Evolutionary conservation across 192 early-diverging fungal genomes (phyloP), one percentile per base, ranked within the genome.

Genomic region (Mortierella hygrophila): DNA sequence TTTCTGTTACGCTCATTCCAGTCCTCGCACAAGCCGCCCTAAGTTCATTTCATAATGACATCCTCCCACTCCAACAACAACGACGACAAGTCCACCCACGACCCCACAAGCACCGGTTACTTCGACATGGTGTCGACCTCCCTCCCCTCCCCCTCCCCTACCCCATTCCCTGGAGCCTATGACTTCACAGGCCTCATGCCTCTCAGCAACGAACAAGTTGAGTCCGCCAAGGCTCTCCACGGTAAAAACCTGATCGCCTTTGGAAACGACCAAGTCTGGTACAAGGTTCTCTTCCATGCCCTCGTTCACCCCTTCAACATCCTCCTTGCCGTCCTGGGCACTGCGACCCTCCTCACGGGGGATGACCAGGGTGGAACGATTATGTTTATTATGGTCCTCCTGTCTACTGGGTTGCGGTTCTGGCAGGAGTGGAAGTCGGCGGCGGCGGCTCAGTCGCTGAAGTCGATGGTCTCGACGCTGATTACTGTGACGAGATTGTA

Each of bases 241-340:
- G 82, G 82, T 20, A 85, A 85, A 42, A 85, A 85, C 42, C 42
- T 79, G 38, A 74, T 85, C 49, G 65, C 38, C 0, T 72, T 78
- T 49, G 77, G 68, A 3, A 74, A 85, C 52, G 77, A 85, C 4
- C 68, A 55, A 70, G 65, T 47, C 35, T 85, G 86, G 85, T 89
- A 88, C 73, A 87, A 65, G 20, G n/a, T 88, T 20, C 77, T 90
- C 42, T 82, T 89, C 46, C 41, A 57, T n/a, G 85, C 90, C 29
- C 32, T 86, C 10, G 38, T 89, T 44, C 89, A 91, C 68, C 90
- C 90, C 0, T 91, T 91, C 75, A 90, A 90, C 38, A 82, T 88
- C 72, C 41, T 76, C 13, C 72, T 91, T 1, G 75, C 57, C 47
- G 81, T 85, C 69, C 76, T 91, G 23, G 78, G 70, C 18, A 72